These are phyloP conservation scores for Rosa multiflora DNA, from an alignment of 306 rosid species.

Conservation along the genomic window DNA sequence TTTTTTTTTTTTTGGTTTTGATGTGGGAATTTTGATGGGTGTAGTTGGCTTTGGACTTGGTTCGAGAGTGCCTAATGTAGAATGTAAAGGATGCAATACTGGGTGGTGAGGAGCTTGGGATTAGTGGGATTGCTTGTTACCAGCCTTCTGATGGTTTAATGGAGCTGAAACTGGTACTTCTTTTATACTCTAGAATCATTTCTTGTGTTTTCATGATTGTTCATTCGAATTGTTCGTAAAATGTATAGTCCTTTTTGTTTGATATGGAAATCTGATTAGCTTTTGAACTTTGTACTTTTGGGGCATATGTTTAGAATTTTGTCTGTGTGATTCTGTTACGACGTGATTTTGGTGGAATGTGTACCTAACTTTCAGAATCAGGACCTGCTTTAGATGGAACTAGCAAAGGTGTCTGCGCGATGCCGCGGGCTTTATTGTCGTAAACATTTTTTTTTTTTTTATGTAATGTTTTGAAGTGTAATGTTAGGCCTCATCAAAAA, in stretches of 20 bases:
- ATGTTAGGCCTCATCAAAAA: too few species aligned
- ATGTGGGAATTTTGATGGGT: conserved; percentile 2
- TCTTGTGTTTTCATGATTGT: not conserved
- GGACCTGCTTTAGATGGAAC: not conserved
- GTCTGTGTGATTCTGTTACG: not conserved
- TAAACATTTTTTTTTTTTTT: too few species aligned
- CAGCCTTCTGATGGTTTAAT: conserved; percentile 50
- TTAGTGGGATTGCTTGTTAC: conserved; percentile 40
- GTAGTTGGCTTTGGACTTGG: conserved; percentile 65
- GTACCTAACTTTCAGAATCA: not conserved
- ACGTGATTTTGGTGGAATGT: conserved; percentile 3
- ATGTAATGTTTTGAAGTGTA: too few species aligned
- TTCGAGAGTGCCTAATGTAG: conserved; percentile 60
- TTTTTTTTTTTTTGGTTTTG: not conserved
- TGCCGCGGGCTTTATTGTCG: too few species aligned
- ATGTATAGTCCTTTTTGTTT: not conserved
- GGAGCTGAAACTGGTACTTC: conserved; percentile 51
- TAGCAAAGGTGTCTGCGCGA: too few species aligned
- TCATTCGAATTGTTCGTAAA: not conserved
- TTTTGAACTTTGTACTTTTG: not conserved
- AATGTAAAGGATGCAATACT: conserved; percentile 48
- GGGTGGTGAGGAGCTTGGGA: conserved; percentile 38
- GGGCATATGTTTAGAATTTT: not conserved
- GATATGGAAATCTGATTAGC: not conserved
- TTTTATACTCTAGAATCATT: not conserved